Evolutionary conservation across 176 grass and related monocot genomes (phyloP).

Genomic region (Triticum monococcum): DNA sequence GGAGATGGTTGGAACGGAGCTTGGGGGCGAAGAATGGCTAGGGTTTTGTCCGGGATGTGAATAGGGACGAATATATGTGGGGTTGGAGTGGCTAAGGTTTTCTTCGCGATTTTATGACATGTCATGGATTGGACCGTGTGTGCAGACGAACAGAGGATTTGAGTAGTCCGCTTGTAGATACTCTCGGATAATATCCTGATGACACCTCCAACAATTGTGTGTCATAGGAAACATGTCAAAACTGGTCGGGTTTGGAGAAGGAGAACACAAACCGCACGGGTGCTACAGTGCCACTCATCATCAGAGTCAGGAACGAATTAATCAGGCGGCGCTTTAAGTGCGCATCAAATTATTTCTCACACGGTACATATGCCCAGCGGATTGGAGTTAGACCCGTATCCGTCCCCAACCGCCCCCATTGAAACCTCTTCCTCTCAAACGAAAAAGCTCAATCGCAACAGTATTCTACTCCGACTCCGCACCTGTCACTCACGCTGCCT

Average conservation of each 20-base stretch:
- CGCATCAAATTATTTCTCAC: neutral
- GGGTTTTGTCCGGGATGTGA: too few relatives aligned
- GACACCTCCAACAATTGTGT: neutral
- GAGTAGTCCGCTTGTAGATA: too few relatives aligned
- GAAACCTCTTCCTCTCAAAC: neutral
- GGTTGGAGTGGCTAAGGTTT: too few relatives aligned
- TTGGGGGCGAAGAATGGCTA: too few relatives aligned
- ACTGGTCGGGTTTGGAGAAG: neutral
- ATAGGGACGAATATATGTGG: too few relatives aligned
- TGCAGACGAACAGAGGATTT: rapidly evolving
- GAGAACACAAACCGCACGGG: neutral
- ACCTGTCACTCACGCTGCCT: slow-evolving; percentile 4
- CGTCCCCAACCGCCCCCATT: slow-evolving; percentile 33
- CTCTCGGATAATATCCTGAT: too few relatives aligned
- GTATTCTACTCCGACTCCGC: slow-evolving; percentile 6
- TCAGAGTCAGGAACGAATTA: neutral
- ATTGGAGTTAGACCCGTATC: slow-evolving; percentile 19
- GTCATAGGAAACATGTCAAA: neutral
- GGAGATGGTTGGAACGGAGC: too few relatives aligned
- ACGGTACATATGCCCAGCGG: neutral
- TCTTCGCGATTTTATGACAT: too few relatives aligned
- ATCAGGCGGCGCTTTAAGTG: slow-evolving; percentile 3
- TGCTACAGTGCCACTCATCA: neutral
- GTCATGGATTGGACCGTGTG: too few relatives aligned
- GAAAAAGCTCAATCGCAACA: neutral